Conservation (phyloP, 495 filamentous ascomycete genomes). For the Neurospora intermedia region DNA sequence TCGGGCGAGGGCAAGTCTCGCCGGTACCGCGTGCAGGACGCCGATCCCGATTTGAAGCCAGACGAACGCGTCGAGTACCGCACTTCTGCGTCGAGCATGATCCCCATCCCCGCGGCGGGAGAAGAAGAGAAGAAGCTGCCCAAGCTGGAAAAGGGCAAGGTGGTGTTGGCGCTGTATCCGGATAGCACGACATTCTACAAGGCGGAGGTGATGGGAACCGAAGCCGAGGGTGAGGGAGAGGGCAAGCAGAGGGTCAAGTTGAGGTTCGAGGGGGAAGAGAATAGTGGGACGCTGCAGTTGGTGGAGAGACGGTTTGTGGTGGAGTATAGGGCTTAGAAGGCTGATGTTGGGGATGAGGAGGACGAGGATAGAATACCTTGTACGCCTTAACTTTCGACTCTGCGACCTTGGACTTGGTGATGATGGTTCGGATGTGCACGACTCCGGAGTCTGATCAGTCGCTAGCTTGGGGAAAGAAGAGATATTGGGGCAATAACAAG, state of each 20-base stretch:
- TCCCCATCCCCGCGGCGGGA: constrained; percentile 54
- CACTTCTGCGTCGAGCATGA: constrained; percentile 68
- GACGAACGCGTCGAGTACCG: constrained; percentile 64
- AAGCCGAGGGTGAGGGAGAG: constrained; percentile 17
- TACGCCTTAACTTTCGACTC: neutral
- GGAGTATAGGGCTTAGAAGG: constrained; percentile 41
- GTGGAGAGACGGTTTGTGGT: constrained; percentile 72
- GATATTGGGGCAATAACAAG: neutral
- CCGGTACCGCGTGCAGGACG: constrained; percentile 90
- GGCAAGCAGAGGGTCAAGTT: constrained; percentile 42
- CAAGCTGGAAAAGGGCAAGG: constrained; percentile 66
- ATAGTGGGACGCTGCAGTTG: constrained; percentile 64
- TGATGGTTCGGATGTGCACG: neutral
- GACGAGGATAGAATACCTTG: neutral
- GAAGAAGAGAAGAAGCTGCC: constrained; percentile 17
- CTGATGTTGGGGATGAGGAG: constrained; percentile 8
- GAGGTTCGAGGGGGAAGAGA: constrained; percentile 81
- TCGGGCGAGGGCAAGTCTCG: constrained; percentile 79
- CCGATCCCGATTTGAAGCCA: constrained; percentile 67
- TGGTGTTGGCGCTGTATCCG: constrained; percentile 73
- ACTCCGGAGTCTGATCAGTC: neutral
- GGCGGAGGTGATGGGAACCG: constrained; percentile 77
- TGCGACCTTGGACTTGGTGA: neutral
- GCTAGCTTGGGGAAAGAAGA: neutral
- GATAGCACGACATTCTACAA: constrained; percentile 96